Percentiles rank a stretch among this genome's conserved stretches.
Conservation (phyloP, 2,329 filamentous ascomycete species). For the Nigrospora oryzae region DNA sequence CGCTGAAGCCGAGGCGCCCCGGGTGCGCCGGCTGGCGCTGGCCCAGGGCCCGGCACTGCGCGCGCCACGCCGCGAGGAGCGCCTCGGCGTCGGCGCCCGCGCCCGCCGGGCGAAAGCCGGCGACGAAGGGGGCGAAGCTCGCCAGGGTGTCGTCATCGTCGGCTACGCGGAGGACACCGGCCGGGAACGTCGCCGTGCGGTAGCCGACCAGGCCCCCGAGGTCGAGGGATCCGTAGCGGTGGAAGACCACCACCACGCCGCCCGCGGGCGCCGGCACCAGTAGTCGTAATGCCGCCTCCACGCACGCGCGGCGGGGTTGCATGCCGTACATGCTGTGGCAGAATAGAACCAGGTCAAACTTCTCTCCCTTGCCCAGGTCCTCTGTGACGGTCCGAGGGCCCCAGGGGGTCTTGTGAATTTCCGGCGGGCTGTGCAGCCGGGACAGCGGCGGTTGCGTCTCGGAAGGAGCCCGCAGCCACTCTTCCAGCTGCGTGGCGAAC, state of each 20-base stretch:
- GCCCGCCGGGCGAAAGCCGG: conserved; percentile 31
- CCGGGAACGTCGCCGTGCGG: conserved; percentile 35
- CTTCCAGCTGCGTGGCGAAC: conserved; percentile 33
- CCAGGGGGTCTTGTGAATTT: conserved; percentile 32
- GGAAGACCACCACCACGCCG: conserved; percentile 45
- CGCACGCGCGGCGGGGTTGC: conserved; percentile 33
- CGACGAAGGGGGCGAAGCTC: conserved; percentile 42
- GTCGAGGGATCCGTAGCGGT: conserved; percentile 35
- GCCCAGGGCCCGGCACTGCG: conserved; percentile 40
- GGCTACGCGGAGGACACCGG: conserved; percentile 30
- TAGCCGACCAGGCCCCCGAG: conserved; percentile 40
- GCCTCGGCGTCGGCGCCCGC: conserved; percentile 16
- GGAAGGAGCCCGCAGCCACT: conserved; percentile 25
- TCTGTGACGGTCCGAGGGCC: conserved; percentile 9
- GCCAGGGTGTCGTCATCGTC: conserved; percentile 38
- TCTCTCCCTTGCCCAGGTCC: conserved; percentile 16
- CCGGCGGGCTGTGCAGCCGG: conserved; percentile 24
- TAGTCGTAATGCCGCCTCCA: conserved; percentile 38
- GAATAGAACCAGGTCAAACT: conserved; percentile 49
- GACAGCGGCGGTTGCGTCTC: conserved; percentile 27
- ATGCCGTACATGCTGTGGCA: conserved; percentile 59
- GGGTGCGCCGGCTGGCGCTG: conserved; percentile 24
- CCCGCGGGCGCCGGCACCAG: conserved; percentile 28
- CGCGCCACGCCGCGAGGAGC: conserved; percentile 34
- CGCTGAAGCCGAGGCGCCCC: conserved; percentile 34